Evolutionary conservation across 73 alveolate species (phyloP).

Genomic region (Paramecium octaurelia): DNA sequence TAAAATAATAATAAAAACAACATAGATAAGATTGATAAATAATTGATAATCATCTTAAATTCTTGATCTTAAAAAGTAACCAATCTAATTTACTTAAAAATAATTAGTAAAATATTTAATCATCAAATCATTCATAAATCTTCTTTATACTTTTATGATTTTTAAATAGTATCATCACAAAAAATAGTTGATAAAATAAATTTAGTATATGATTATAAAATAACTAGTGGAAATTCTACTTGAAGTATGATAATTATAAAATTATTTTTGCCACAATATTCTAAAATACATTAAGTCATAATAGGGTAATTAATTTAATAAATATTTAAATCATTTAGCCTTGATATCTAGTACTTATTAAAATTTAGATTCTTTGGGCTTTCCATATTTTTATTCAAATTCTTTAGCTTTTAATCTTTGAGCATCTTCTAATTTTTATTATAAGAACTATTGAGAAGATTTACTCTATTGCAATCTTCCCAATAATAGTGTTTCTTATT

Average conservation of each 20-base stretch:
- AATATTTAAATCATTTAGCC: not conserved
- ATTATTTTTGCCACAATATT: not conserved
- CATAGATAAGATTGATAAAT: not conserved
- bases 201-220: too few relatives aligned
- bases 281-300: not conserved
- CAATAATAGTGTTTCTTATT: not conserved
- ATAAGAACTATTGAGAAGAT: not conserved
- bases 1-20: not conserved
- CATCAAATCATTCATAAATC: too few relatives aligned
- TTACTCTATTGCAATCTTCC: not conserved
- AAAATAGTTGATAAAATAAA: too few relatives aligned
- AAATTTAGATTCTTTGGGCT: constrained; percentile 3
- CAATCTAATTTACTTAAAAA: too few relatives aligned
- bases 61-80: too few relatives aligned
- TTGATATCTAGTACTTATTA: not conserved
- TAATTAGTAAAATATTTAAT: too few relatives aligned
- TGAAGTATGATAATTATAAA: too few relatives aligned
- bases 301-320: not conserved
- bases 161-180: too few relatives aligned
- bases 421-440: constrained; percentile 18
- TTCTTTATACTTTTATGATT: too few relatives aligned
- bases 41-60: not conserved
- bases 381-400: constrained; percentile 37
- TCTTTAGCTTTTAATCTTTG: not conserved
- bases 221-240: too few relatives aligned